Base-by-base conservation (phyloP, 2,329 filamentous ascomycete genomes). In the Xylariaceae sp. region DNA sequence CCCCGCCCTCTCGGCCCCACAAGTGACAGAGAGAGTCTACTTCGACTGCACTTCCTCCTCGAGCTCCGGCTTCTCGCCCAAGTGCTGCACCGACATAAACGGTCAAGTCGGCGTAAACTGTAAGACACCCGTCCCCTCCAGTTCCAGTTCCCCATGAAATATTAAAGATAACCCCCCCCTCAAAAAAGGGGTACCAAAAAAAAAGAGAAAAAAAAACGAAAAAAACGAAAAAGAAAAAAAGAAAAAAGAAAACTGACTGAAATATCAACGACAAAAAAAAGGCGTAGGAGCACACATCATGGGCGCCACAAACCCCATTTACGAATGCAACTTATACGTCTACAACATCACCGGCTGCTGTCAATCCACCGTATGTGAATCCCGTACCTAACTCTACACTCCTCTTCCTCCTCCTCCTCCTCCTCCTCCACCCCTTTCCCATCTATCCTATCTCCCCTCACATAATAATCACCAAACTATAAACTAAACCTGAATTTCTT, bases 281-380 rank as follows among this genome's bases (percentile, higher is more conserved):
- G 64, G 64, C n/a, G 40, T 66, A 34, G 9, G 50, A 34, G 64
- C 64, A 3, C 61, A 63, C 43, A 58, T 64, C 47, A 51, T 59
- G 44, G 64, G 64, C 8, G 55, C 46, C 2, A 60, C 55, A 1
- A 51, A 65, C 47, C 63, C 64, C 9, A 61, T 54, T 11, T 66
- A 62, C 55, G 61, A 64, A 39, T 66, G 63, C 55, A 66, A 66
- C 39, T 48, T 62, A 7, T 64, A 48, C 44, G 64, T 66, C 3
- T 64, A 66, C 46, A 66, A 66, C 46, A 64, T 64, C 56, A 63
- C 63, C 27, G 64, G 63, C 43, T 66, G 64, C 55, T 66, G 64
- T 27, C 64, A 66, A 39, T 57, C 55, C 5, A 65, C 58, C 9
- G 64, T 66, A 43, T 58, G 62, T 62, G 1, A 19, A 19, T 19